phyloP scores from a whole-genome alignment of 257 asterid genomes.

The Knoxia roxburghii region DNA sequence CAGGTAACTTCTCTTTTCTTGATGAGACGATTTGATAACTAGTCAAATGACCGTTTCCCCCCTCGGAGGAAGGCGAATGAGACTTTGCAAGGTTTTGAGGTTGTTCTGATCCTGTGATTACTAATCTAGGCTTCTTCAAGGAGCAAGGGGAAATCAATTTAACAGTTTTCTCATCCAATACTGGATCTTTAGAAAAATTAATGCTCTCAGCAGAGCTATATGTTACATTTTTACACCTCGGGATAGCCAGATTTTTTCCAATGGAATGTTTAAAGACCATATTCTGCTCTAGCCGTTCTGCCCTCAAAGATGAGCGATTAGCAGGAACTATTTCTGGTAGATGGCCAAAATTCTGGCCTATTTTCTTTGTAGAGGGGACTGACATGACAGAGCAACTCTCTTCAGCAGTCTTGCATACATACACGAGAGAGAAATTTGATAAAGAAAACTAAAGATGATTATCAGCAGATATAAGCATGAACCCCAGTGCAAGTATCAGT shows the following conservation, averaged over 20 bases:
- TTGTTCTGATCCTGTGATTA: slow-evolving; percentile 45
- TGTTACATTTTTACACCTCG: slow-evolving; percentile 21
- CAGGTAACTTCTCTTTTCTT: slow-evolving; percentile 26
- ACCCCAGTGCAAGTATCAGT: background rate
- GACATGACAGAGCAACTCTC: slow-evolving; percentile 28
- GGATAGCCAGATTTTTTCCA: slow-evolving; percentile 29
- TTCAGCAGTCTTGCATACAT: slow-evolving; percentile 28
- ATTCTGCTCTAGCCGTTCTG: slow-evolving; percentile 33
- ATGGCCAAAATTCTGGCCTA: slow-evolving; percentile 21
- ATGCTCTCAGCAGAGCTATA: slow-evolving; percentile 8
- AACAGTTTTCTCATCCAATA: slow-evolving; percentile 32
- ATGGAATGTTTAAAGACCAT: slow-evolving; percentile 33
- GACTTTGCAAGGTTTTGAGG: slow-evolving; percentile 25
- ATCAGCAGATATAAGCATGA: background rate
- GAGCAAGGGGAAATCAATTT: slow-evolving; percentile 35
- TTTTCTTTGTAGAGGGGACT: slow-evolving; percentile 37
- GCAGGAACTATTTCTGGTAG: slow-evolving; percentile 71
- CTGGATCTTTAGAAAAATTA: slow-evolving; percentile 17
- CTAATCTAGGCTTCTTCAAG: slow-evolving; percentile 53
- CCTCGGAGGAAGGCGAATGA: slow-evolving; percentile 13
- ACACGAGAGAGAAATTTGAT: slow-evolving; percentile 1
- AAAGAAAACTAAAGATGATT: background rate
- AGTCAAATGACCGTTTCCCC: slow-evolving; percentile 1
- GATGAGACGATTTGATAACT: slow-evolving; percentile 22
- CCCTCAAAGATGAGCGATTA: slow-evolving; percentile 58